phyloP scores from a whole-genome alignment of 192 early-diverging fungal species.

The Rhizophagus prolifer region DNA sequence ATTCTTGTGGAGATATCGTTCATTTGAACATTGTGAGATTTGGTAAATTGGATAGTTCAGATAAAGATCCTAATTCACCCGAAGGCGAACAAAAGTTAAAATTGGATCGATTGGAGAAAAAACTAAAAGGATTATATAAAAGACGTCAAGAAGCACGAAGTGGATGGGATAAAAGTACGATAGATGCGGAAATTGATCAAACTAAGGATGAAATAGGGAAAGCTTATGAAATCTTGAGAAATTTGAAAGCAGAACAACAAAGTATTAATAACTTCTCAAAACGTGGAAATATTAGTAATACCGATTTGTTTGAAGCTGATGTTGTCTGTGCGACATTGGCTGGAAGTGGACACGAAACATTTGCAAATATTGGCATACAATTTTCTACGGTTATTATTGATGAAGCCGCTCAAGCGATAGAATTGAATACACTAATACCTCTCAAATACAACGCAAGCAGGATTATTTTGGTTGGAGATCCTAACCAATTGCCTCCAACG shows the following conservation, averaged over 20 bases:
- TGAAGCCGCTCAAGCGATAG: constrained; percentile 93
- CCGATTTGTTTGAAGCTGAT: constrained; percentile 76
- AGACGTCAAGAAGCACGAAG: constrained; percentile 37
- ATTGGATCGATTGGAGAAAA: constrained; percentile 17
- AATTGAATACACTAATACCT: constrained; percentile 86
- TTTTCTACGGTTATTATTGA: constrained; percentile 93
- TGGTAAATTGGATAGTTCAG: constrained; percentile 72
- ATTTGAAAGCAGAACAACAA: constrained; percentile 41
- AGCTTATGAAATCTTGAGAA: constrained; percentile 34
- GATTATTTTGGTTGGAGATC: constrained; percentile 91
- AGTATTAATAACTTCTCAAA: constrained; percentile 40
- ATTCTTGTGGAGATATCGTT: constrained; percentile 55
- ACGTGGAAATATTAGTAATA: constrained; percentile 51
- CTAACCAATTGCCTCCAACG: constrained; percentile 91
- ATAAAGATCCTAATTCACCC: constrained; percentile 45
- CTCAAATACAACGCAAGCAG: constrained; percentile 77
- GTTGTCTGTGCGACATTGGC: constrained; percentile 82
- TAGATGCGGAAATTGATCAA: constrained; percentile 41
- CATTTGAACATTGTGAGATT: constrained; percentile 79
- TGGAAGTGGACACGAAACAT: constrained; percentile 82
- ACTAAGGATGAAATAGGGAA: constrained; percentile 38
- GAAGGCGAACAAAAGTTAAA: constrained; percentile 46
- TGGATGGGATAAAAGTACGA: constrained; percentile 37
- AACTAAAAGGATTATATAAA: constrained; percentile 39
- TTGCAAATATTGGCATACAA: constrained; percentile 60